Percentiles rank a stretch among this genome's conserved stretches.
These are phyloP conservation scores for Globisporangium paddicum DNA, from an alignment of 352 stramenopile genomes.

Conservation along the genomic window DNA sequence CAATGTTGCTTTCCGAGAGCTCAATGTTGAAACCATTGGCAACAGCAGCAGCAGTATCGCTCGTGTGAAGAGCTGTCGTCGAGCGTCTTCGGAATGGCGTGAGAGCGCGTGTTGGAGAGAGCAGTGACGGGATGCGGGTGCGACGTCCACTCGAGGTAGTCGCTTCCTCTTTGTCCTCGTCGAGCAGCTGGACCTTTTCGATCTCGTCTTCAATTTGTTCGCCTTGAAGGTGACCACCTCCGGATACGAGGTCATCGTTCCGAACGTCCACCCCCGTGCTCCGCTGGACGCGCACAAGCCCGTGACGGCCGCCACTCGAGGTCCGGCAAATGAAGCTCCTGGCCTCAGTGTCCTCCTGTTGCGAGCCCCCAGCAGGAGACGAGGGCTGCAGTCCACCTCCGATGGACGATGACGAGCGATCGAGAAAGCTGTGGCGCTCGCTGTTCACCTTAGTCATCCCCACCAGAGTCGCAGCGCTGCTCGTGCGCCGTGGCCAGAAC, in stretches of 20 bases:
- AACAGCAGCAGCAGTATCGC: neutral
- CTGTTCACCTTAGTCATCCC: neutral
- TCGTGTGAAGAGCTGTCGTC: neutral
- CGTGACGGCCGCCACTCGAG: conserved; percentile 13
- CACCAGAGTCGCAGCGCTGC: conserved; percentile 1
- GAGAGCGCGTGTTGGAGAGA: neutral
- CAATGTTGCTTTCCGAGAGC: conserved; percentile 20
- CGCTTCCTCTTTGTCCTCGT: neutral
- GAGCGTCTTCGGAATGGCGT: conserved; percentile 10
- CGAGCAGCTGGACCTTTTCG: conserved; percentile 8
- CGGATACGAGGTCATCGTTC: neutral
- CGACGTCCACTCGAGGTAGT: neutral
- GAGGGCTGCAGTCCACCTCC: neutral
- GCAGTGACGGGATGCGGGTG: neutral
- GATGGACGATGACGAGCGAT: neutral
- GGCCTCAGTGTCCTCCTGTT: conserved; percentile 10
- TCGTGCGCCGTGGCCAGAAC: conserved; percentile 7
- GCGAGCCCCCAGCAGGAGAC: neutral
- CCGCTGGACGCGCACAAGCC: conserved; percentile 23
- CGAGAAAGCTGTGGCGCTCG: conserved; percentile 14
- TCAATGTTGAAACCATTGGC: conserved; percentile 9
- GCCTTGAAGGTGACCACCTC: neutral
- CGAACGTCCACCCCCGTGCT: conserved; percentile 9
- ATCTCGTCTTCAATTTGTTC: neutral
- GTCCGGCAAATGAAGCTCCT: conserved; percentile 28